These are phyloP conservation scores for Dothideomycetes sp. DNA, from an alignment of 2,329 filamentous ascomycete species.

Conservation along the genomic window DNA sequence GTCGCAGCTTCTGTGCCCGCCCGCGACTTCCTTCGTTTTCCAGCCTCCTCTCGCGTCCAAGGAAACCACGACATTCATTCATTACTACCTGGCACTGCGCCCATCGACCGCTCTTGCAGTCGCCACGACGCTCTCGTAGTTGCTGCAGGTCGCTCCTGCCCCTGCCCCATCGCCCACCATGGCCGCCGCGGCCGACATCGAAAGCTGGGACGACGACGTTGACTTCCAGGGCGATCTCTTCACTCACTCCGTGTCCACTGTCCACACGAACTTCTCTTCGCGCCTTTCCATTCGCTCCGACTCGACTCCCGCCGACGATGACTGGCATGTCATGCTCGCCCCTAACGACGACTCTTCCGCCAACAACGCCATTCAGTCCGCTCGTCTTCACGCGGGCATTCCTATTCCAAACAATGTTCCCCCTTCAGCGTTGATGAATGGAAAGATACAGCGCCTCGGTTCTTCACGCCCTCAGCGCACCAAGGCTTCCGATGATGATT, in stretches of 20 bases:
- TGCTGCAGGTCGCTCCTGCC: background rate
- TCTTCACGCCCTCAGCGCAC: slow-evolving; percentile 34
- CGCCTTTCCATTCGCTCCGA: slow-evolving; percentile 76
- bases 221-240: slow-evolving; percentile 59
- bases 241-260: slow-evolving; percentile 60
- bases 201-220: slow-evolving; percentile 53
- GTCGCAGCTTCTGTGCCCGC: too few relatives aligned
- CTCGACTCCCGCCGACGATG: slow-evolving; percentile 66
- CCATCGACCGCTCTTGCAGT: too few relatives aligned
- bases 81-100: too few relatives aligned
- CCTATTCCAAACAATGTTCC: slow-evolving; percentile 82
- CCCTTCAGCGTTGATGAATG: slow-evolving; percentile 78
- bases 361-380: slow-evolving; percentile 75
- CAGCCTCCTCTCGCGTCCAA: too few relatives aligned
- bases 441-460: slow-evolving; percentile 84
- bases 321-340: slow-evolving; percentile 77
- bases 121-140: too few relatives aligned
- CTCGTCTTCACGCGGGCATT: slow-evolving; percentile 72
- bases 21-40: too few relatives aligned
- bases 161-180: slow-evolving; percentile 32
- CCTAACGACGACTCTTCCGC: slow-evolving; percentile 79
- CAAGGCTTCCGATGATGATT: slow-evolving; percentile 34
- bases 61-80: too few relatives aligned
- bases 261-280: slow-evolving; percentile 66
- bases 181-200: slow-evolving; percentile 55